Evolutionary conservation across 1,139 yeast species (phyloP), one percentile per base, ranked within the genome.

Genomic region (Zygosaccharomyces pseudobailii): DNA sequence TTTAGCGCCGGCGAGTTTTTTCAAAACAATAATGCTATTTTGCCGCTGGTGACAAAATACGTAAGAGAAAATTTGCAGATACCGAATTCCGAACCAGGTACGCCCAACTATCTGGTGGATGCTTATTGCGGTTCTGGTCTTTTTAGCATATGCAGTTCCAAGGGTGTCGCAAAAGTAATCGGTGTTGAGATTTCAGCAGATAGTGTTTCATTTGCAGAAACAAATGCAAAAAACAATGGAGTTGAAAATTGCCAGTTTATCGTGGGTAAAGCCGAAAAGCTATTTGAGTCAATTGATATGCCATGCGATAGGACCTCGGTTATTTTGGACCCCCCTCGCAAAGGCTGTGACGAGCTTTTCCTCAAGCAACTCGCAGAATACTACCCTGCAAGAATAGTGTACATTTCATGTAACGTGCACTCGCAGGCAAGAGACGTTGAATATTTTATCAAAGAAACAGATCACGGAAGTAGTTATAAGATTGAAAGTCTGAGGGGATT

Each of bases 121-220:
- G 96, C 98, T 0, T 92, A 92, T 70, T 92, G 98, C 73, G 98
- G 98, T 3, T 87, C 96, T 3, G 98, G 98, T 0, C 71, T 92
- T 43, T 92, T 92, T 66, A 86, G 95, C 50, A 84, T 92, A 47
- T 82, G 96, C 6, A 85, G 96, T 59, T 83, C 95, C 22, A 70
- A 77, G 20, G 83, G 86, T 36, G 95, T 89, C 10, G 83, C 85
- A 38, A 77, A 78, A 55, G 96, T 89, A 2, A 79, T 88, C 55
- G 98, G 98, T 28, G 98, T 92, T 23, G 98, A 92, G 67, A 90
- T 92, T 8, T 83, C 95, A 44, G 92, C 92, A 23, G 96, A 89
- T 57, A 84, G 95, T 45, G 95, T 92, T 49, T 80, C 80, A 61
- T 90, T 88, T 70, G 98, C 98, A 3, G 76, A 78, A 54, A 73